Base-by-base conservation (phyloP, 192 early-diverging fungal species). In the Coemansia sp. region DNA sequence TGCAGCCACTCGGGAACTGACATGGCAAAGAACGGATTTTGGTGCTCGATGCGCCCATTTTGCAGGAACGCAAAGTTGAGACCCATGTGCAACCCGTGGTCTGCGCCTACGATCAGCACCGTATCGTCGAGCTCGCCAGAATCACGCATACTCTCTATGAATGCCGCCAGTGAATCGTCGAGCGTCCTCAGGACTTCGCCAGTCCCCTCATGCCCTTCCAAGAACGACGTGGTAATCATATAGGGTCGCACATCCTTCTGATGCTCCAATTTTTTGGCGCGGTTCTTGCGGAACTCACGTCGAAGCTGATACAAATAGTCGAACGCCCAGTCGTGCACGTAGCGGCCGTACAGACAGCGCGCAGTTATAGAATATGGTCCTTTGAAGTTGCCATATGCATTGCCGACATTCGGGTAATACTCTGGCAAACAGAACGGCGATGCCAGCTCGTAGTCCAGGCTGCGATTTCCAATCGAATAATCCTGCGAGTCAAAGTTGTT, bases 381-480 rank as follows among this genome's bases (percentile, higher is more conserved):
- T 51, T 81, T 81, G 35, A 81, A 87, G 64, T 87, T 87, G 9
- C 83, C 80, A 70, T 79, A 87, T 14, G 85, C 64, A 62, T 84
- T 84, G n/a, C 79, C 83, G 2, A 64, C 59, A 27, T 73, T 36
- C 1, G 83, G 75, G 35, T 81, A 86, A 59, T 72, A 85, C n/a
- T 85, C 85, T 35, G 86, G 86, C 46, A 86, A 14, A 39, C 86
- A 87, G 57, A 87, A 87, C 11, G 86, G 86, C 31, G 85, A 68
- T 0, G 82, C 64, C 29, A 87, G 74, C 69, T 87, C 86, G 59
- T 87, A 85, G 44, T 87, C 86, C 17, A 81, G 50, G 11, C 70
- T 75, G 45, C 78, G 73, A 24, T 67, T 67, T 19, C 73, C 66
- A 5, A 75, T 67, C 14, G 70, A 61, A 62, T 72, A 84, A 6